phyloP scores from a whole-genome alignment of 225 moss, liverwort and hornwort genomes.

The Polytrichum commune region DNA sequence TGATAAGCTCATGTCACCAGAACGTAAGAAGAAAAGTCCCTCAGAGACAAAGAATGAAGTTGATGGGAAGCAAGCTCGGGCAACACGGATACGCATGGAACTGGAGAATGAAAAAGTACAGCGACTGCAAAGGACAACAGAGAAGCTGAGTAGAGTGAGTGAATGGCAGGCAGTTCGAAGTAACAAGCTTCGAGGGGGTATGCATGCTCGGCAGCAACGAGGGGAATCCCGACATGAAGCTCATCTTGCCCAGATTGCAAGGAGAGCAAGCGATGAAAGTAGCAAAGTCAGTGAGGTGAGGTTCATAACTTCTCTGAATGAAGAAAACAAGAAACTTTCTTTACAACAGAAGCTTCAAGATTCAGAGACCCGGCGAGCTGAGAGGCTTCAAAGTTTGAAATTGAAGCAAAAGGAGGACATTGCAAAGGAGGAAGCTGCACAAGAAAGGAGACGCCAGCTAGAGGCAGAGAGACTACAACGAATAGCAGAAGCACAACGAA shows the following conservation, averaged over 20 bases:
- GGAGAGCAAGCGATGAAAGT: constrained; percentile 31
- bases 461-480: constrained; percentile 30
- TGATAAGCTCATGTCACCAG: constrained; percentile 39
- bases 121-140: constrained; percentile 33
- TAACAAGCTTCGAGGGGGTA: constrained; percentile 30
- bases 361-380: constrained; percentile 28
- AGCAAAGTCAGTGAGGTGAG: constrained; percentile 34
- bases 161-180: constrained; percentile 39
- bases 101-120: constrained; percentile 33
- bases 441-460: constrained; percentile 29
- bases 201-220: constrained; percentile 36
- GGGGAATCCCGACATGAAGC: constrained; percentile 38
- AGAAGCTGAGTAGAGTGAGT: constrained; percentile 26
- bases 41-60: constrained; percentile 33
- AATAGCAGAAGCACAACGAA: constrained; percentile 19
- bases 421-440: constrained; percentile 37
- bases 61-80: constrained; percentile 34
- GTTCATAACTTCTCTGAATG: constrained; percentile 27
- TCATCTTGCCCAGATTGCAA: constrained; percentile 33
- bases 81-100: constrained; percentile 18
- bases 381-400: constrained; percentile 33
- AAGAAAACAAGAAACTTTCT: constrained; percentile 38
- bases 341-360: constrained; percentile 43
- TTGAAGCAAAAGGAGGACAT: constrained; percentile 36
- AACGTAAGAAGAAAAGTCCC: constrained; percentile 26